Percentiles rank a stretch among this genome's conserved stretches.
phyloP scores from a whole-genome alignment of 2,329 filamentous ascomycete genomes.

The Clonostachys solani region DNA sequence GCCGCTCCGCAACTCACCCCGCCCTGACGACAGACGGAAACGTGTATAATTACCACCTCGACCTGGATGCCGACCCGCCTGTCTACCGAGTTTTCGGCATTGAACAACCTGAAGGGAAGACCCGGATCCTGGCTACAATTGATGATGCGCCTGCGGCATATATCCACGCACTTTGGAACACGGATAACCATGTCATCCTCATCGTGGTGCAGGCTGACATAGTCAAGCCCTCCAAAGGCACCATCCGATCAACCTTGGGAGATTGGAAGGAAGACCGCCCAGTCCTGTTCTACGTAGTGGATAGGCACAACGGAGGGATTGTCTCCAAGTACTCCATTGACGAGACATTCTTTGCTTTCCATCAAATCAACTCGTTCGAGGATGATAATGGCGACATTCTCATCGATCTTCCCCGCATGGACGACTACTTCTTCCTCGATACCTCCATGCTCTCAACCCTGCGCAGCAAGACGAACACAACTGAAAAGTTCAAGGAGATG shows the following conservation, averaged over 20 bases:
- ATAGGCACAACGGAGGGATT: conserved; percentile 60
- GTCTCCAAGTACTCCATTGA: conserved; percentile 66
- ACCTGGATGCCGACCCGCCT: conserved; percentile 42
- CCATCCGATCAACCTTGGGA: conserved; percentile 59
- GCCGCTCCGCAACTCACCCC: conserved; percentile 65
- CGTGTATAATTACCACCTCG: conserved; percentile 78
- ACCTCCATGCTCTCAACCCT: conserved; percentile 68
- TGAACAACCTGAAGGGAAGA: conserved; percentile 57
- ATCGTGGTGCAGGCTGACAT: conserved; percentile 69
- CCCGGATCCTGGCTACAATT: conserved; percentile 68
- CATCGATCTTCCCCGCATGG: conserved; percentile 51
- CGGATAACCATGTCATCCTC: conserved; percentile 65
- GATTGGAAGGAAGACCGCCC: conserved; percentile 52
- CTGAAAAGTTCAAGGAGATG: conserved; percentile 23
- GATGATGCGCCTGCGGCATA: conserved; percentile 56
- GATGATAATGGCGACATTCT: conserved; percentile 48
- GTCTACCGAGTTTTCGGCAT: conserved; percentile 69
- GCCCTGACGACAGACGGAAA: conserved; percentile 70
- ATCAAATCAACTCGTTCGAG: conserved; percentile 74
- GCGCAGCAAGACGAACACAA: conserved; percentile 46
- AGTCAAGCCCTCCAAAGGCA: conserved; percentile 45
- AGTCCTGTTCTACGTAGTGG: conserved; percentile 70
- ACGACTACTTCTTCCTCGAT: conserved; percentile 57
- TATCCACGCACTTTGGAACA: conserved; percentile 78
- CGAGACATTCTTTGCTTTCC: conserved; percentile 69